Evolutionary conservation across 2,329 filamentous ascomycete genomes (phyloP).

Genomic region (Fusarium oxysporum): DNA sequence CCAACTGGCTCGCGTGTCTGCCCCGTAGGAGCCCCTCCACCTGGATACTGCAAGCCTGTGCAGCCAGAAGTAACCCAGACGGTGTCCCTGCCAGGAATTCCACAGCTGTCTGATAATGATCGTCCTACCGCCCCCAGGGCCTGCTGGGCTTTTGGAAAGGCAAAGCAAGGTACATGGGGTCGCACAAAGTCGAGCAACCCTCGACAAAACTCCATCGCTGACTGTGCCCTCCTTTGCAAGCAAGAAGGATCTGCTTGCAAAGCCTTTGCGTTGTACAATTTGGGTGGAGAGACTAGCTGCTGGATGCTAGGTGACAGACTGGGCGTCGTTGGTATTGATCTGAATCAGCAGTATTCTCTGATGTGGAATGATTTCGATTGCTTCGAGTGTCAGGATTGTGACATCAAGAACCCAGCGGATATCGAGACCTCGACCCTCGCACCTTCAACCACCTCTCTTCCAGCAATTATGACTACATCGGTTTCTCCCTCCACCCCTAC

Average conservation of each 20-base stretch:
- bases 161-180: conserved; percentile 2
- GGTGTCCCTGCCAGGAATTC: not conserved
- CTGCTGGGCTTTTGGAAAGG: conserved; percentile 11
- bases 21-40: not conserved
- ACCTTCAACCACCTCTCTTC: not conserved
- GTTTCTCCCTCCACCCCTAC: not conserved
- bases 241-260: conserved; percentile 3
- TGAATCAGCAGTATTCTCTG: not conserved
- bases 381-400: conserved; percentile 13
- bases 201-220: conserved; percentile 19
- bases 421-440: accelerated
- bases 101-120: not conserved
- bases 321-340: not conserved
- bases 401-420: not conserved
- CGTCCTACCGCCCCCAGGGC: not conserved
- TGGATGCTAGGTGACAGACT: not conserved
- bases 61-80: not conserved
- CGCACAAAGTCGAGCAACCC: not conserved
- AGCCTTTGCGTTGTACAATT: not conserved
- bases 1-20: conserved; percentile 4
- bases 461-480: not conserved
- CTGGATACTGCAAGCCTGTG: conserved; percentile 1
- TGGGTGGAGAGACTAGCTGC: not conserved
- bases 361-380: conserved; percentile 23
- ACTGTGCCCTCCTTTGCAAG: conserved; percentile 15